Evolutionary conservation across 495 filamentous ascomycete genomes (phyloP).

Genomic region (Penicillium angulare): DNA sequence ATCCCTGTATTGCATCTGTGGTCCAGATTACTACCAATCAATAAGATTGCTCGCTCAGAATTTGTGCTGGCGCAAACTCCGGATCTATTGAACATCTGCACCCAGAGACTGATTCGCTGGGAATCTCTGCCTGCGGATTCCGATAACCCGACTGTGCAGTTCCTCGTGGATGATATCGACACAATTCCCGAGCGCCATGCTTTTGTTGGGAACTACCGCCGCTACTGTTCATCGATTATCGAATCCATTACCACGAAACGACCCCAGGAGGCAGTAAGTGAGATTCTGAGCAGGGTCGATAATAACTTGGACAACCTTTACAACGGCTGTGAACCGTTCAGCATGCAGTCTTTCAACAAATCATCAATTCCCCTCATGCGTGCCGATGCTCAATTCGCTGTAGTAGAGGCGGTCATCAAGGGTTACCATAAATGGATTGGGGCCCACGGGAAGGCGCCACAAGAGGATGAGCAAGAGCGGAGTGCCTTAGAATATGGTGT

Average conservation of each 20-base stretch:
- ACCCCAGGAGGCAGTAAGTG: slow-evolving; percentile 78
- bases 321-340: slow-evolving; percentile 64
- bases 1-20: slow-evolving; percentile 90
- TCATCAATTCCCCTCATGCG: slow-evolving; percentile 71
- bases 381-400: slow-evolving; percentile 84
- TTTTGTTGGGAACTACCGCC: slow-evolving; percentile 94
- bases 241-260: slow-evolving; percentile 77
- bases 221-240: slow-evolving; percentile 82
- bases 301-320: slow-evolving; percentile 73
- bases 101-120: slow-evolving; percentile 74
- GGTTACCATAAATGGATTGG: slow-evolving; percentile 82
- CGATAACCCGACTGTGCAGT: slow-evolving; percentile 73
- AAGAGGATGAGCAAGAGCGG: slow-evolving; percentile 60
- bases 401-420: slow-evolving; percentile 87
- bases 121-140: slow-evolving; percentile 79
- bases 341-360: slow-evolving; percentile 73
- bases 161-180: slow-evolving; percentile 89
- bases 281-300: slow-evolving; percentile 78
- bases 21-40: slow-evolving; percentile 73
- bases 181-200: slow-evolving; percentile 92
- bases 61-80: slow-evolving; percentile 69
- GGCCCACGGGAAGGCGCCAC: slow-evolving; percentile 49
- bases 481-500: slow-evolving; percentile 63
- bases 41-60: slow-evolving; percentile 60
- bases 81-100: slow-evolving; percentile 75